Evolutionary conservation across 2,329 filamentous ascomycete genomes (phyloP).

Genomic region (Cladobotryum mycophilum): DNA sequence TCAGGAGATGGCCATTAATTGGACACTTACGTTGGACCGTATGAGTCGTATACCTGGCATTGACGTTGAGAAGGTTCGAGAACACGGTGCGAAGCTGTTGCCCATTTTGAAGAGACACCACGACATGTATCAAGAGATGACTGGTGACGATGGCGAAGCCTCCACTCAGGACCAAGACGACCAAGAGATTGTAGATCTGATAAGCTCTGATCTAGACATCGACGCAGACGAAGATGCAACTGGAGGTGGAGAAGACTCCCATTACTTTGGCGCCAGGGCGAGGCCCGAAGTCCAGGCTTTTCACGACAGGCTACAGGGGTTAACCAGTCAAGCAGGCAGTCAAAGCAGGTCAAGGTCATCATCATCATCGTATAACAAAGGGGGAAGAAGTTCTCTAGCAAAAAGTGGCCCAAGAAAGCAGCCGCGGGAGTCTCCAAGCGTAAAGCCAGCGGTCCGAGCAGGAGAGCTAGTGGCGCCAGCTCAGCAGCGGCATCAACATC

Average conservation of each 20-base stretch:
- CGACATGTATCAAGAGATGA: conserved; percentile 36
- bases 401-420: conserved; percentile 24
- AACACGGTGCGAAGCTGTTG: conserved; percentile 56
- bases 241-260: conserved; percentile 37
- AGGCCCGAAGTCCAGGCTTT: conserved; percentile 29
- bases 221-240: conserved; percentile 33
- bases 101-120: conserved; percentile 48
- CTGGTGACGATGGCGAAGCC: conserved; percentile 12
- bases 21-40: conserved; percentile 54
- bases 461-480: conserved; percentile 27
- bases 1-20: conserved; percentile 65
- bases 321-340: conserved; percentile 20
- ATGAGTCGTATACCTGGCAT: conserved; percentile 62
- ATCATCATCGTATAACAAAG: conserved; percentile 19
- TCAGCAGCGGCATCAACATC: conserved; percentile 11
- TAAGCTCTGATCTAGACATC: conserved; percentile 39
- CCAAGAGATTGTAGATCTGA: conserved; percentile 48
- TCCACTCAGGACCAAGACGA: conserved; percentile 21
- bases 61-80: conserved; percentile 53
- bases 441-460: conserved; percentile 21
- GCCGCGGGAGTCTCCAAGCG: conserved; percentile 25
- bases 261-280: conserved; percentile 36
- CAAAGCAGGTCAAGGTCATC: conserved; percentile 21
- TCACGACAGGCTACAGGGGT: conserved; percentile 25
- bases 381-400: conserved; percentile 24